Base-by-base conservation (phyloP, 257 asterid species). In the Salvia splendens region DNA sequence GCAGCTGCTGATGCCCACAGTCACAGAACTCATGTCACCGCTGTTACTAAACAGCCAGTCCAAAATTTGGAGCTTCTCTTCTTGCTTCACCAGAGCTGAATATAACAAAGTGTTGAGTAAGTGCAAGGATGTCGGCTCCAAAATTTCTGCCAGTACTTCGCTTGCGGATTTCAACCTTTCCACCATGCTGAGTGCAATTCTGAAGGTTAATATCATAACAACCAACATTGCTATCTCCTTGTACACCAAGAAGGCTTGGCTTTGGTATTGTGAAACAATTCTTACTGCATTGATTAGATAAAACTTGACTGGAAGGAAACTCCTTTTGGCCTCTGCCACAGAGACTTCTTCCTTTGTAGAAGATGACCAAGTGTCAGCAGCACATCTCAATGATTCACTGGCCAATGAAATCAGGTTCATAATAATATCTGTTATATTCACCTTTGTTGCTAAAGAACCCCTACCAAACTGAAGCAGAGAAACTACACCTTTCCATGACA, bases 241-340 rank as follows among this genome's bases (percentile, higher is more conserved):
- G 76, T 80, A 88, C 63, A 84, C 75, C 10, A 72, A 61, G 75
- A 91, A 77, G 52, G 95, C 96, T 72, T 84, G 87, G 14, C 78
- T 67, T 64, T 85, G 85, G 78, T 94, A 90, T 36, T 86, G 99
- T 61, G 97, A 86, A 65, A 88, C 87, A 71, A 94, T 94, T 64
- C 99, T 81, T 24, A 91, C 96, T 35, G 99, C 96, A 74, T 88
- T 91, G 71, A 94, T 94, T 73, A 94, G 81, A 77, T 86, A 91
- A 83, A 94, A 91, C 69, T 94, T 94, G 36, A 85, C 89, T 5
- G 97, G 99, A 67, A 91, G 97, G 71, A 91, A 94, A 52, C 75
- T 84, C 79, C 95, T 81, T 84, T 87, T 94, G 79, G 97, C 95
- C 81, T 91, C 97, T 45, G 85, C 68, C 28, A 75, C 80, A n/a